Evolutionary conservation across 768 basidiomycete genomes (phyloP).

Genomic region (Tulasnella calospora): DNA sequence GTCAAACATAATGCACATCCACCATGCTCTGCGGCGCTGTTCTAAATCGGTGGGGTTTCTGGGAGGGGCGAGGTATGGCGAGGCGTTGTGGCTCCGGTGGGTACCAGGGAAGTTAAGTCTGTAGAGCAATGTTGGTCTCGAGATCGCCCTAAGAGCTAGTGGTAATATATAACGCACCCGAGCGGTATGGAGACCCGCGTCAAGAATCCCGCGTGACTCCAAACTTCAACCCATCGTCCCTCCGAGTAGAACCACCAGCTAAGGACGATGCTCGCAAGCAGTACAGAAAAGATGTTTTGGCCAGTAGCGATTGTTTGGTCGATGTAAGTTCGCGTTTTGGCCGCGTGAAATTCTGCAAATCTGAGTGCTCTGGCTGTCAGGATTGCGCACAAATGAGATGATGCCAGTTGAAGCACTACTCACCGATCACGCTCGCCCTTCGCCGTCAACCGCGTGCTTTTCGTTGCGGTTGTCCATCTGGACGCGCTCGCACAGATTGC

Average conservation of each 20-base stretch:
- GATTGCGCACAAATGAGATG: background rate
- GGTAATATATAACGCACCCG: constrained; percentile 36
- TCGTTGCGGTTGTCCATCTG: constrained; percentile 18
- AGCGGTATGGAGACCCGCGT: constrained; percentile 76
- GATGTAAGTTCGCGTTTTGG: constrained; percentile 81
- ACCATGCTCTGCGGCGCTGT: constrained; percentile 77
- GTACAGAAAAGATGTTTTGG: constrained; percentile 77
- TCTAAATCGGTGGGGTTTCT: constrained; percentile 71
- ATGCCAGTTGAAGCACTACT: constrained; percentile 31
- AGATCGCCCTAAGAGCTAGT: background rate
- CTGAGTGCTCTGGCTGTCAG: constrained; percentile 57
- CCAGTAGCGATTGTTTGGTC: constrained; percentile 88
- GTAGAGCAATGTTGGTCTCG: background rate
- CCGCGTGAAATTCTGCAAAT: constrained; percentile 82
- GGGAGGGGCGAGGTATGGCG: constrained; percentile 68
- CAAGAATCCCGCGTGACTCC: constrained; percentile 85
- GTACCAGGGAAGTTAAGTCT: constrained; percentile 77
- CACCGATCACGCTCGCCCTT: constrained; percentile 20
- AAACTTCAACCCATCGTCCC: constrained; percentile 84
- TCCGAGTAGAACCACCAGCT: constrained; percentile 92
- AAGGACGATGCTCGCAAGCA: constrained; percentile 80
- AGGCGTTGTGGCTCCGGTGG: constrained; percentile 42
- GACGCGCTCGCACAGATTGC: constrained; percentile 54
- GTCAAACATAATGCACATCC: constrained; percentile 86
- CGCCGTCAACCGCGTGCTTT: background rate